Evolutionary conservation across 768 basidiomycete genomes (phyloP).

Genomic region (Auricularia heimuer): DNA sequence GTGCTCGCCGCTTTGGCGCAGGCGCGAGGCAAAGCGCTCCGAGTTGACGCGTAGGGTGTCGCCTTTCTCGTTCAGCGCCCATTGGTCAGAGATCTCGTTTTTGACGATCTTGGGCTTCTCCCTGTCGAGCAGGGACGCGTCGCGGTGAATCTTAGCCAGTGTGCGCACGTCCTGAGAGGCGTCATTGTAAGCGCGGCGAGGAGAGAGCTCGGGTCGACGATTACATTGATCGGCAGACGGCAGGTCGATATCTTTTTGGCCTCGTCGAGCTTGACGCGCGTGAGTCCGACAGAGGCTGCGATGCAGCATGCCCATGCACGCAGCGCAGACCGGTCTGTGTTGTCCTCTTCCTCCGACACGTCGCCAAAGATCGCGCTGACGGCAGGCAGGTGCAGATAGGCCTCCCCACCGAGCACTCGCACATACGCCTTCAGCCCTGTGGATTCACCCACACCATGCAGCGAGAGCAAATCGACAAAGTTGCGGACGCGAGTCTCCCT

Average conservation of each 20-base stretch:
- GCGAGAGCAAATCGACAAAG: neutral
- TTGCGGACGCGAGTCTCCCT: neutral
- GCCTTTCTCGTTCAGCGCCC: neutral
- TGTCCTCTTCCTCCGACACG: neutral
- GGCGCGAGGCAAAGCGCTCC: neutral
- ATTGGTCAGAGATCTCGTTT: constrained; percentile 28
- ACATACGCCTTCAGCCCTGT: neutral
- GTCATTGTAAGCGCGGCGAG: neutral
- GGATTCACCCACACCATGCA: neutral
- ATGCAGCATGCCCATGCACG: neutral
- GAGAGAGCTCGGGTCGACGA: neutral
- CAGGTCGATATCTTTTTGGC: neutral
- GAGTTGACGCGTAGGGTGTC: neutral
- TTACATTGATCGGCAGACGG: neutral
- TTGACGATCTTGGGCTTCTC: constrained; percentile 35
- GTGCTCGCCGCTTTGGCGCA: neutral
- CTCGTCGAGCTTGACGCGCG: neutral
- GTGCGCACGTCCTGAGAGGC: constrained; percentile 29
- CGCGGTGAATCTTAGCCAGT: constrained; percentile 36
- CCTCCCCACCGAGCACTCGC: neutral
- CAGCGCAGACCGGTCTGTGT: neutral
- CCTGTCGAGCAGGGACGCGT: constrained; percentile 37
- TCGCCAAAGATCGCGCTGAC: neutral
- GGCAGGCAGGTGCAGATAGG: neutral
- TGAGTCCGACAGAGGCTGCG: neutral